Evolutionary conservation across 495 filamentous ascomycete genomes (phyloP).

Genomic region (Penicillium arizonense): DNA sequence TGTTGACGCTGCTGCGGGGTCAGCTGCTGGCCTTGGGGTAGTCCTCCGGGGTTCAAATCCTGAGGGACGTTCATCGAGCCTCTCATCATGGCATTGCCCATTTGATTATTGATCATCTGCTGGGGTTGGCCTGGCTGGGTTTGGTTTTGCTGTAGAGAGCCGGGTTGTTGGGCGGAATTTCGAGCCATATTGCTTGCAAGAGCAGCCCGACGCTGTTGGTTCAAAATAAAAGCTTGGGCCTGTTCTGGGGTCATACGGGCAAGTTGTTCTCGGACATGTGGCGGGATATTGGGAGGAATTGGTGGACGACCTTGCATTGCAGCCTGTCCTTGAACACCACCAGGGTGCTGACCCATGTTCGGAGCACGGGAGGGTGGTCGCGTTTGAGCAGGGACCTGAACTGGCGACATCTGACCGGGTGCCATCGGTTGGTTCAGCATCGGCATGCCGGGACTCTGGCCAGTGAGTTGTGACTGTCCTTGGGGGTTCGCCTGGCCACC

Average conservation of each 20-base stretch:
- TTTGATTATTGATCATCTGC: constrained; percentile 36
- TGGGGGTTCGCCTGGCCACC: constrained; percentile 33
- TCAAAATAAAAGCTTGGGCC: constrained; percentile 30
- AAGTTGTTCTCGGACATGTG: constrained; percentile 34
- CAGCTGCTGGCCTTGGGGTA: constrained; percentile 34
- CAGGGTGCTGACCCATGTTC: constrained; percentile 32
- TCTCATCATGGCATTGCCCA: constrained; percentile 33
- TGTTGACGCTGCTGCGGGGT: constrained; percentile 38
- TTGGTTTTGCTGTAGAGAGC: constrained; percentile 29
- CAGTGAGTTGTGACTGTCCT: constrained; percentile 39
- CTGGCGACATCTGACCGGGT: constrained; percentile 45
- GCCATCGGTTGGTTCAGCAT: constrained; percentile 60
- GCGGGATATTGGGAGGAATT: constrained; percentile 36
- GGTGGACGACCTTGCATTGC: constrained; percentile 35
- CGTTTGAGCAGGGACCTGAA: constrained; percentile 34
- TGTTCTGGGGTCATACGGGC: constrained; percentile 35
- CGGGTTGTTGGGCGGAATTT: constrained; percentile 24
- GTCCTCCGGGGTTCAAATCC: constrained; percentile 30
- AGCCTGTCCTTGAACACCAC: constrained; percentile 30
- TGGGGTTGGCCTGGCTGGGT: constrained; percentile 38
- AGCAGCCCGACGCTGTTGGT: constrained; percentile 31
- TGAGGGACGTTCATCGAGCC: constrained; percentile 35
- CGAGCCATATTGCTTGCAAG: constrained; percentile 26
- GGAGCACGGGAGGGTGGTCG: constrained; percentile 39
- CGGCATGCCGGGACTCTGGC: constrained; percentile 56